A percentile compares a stretch with the other conserved stretches of the same genome.
Evolutionary conservation across 208 protist species (phyloP).

Genomic region (Leishmania tarentolae): DNA sequence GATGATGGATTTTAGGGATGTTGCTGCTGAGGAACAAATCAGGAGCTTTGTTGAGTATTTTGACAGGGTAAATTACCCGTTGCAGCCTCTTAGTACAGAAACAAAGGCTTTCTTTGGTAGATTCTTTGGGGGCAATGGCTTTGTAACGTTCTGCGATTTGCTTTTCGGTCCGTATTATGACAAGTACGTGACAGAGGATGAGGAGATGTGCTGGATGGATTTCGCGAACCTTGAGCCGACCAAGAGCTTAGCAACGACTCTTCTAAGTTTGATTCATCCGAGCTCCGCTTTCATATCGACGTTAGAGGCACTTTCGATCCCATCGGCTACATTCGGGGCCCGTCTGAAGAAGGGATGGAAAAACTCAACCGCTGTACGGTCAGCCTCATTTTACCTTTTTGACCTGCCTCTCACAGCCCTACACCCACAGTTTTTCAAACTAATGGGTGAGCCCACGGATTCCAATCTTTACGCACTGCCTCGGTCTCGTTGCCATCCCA

Average conservation of each 20-base stretch:
- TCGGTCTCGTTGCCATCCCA: conserved; percentile 47
- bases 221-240: conserved; percentile 68
- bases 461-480: conserved; percentile 58
- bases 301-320: conserved; percentile 68
- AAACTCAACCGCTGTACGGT: conserved; percentile 18
- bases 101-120: conserved; percentile 61
- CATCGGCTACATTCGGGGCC: conserved; percentile 47
- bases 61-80: conserved; percentile 44
- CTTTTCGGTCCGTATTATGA: conserved; percentile 57
- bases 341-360: conserved; percentile 65
- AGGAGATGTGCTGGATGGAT: conserved; percentile 76
- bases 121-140: conserved; percentile 65
- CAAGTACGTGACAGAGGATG: conserved; percentile 10
- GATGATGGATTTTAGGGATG: conserved; percentile 30
- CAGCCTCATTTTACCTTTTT: conserved; percentile 25
- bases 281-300: conserved; percentile 57
- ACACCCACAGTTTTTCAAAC: conserved; percentile 52
- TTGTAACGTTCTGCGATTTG: conserved; percentile 69
- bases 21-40: conserved; percentile 29
- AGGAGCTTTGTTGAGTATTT: conserved; percentile 29
- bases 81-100: conserved; percentile 48
- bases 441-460: conserved; percentile 58
- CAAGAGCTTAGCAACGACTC: conserved; percentile 43
- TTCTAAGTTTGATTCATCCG: conserved; percentile 74
- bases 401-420: conserved; percentile 70